These are phyloP conservation scores for Artemisia argyi DNA, from an alignment of 129 eudicot genomes.

Conservation along the genomic window DNA sequence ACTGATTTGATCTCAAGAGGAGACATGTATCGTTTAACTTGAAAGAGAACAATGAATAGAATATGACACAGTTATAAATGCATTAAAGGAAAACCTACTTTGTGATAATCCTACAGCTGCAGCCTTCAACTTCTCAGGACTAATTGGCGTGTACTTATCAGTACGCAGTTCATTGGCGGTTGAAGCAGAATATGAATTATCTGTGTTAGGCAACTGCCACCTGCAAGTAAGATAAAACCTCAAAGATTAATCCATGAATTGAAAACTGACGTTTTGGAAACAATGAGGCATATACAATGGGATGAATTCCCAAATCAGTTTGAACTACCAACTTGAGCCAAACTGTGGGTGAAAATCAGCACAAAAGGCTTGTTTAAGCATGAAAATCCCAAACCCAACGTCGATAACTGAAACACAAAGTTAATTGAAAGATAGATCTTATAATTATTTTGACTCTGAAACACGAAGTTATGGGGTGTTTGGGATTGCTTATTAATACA, in stretches of 20 bases:
- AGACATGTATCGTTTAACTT: neutral
- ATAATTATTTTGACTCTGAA: no score
- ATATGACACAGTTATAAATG: neutral
- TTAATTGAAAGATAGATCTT: no score
- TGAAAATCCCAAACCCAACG: neutral
- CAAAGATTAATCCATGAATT: neutral
- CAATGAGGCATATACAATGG: neutral
- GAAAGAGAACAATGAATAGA: neutral
- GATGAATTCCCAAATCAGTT: neutral
- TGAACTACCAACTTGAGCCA: neutral
- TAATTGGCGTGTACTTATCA: slow-evolving; percentile 54
- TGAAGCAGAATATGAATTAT: slow-evolving; percentile 60
- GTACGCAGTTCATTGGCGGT: slow-evolving; percentile 80
- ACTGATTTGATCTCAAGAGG: neutral
- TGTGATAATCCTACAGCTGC: slow-evolving; percentile 78
- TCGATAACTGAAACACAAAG: slow-evolving; percentile 6
- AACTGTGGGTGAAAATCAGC: neutral
- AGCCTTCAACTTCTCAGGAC: slow-evolving; percentile 70
- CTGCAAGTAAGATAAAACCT: slow-evolving; percentile 42
- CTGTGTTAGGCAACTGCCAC: slow-evolving; percentile 79
- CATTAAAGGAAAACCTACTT: slow-evolving; percentile 45
- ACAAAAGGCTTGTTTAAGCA: neutral
- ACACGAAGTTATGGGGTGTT: neutral
- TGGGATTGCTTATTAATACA: neutral
- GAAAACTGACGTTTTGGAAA: neutral